Conservation (phyloP, 371 early-diverging fungal species). For the Dichotomocladium elegans region DNA sequence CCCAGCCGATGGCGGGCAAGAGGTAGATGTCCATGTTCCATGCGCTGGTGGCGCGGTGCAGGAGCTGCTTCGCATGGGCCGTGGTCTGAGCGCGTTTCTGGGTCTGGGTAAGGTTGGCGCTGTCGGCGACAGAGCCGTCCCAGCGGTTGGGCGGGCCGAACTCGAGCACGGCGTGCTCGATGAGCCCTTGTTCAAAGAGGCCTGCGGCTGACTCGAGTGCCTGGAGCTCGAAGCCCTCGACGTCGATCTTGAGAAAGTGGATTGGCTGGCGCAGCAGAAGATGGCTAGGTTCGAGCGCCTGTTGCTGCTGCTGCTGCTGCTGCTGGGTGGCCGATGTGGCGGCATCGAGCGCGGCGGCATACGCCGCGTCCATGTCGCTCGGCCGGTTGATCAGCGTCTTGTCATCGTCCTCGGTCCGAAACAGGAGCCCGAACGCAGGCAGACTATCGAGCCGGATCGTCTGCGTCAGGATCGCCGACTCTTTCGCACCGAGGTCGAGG, state of each 20-base stretch:
- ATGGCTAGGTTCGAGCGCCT: no score
- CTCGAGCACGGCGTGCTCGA: slow-evolving; percentile 40
- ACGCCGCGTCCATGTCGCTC: slow-evolving; percentile 23
- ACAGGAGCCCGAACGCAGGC: slow-evolving; percentile 28
- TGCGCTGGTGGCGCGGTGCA: slow-evolving; percentile 14
- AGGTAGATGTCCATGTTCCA: slow-evolving; percentile 40
- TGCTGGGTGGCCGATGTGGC: no score
- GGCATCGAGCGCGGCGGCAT: slow-evolving; percentile 18
- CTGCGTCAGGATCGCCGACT: slow-evolving; percentile 21
- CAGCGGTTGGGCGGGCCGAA: slow-evolving; percentile 45
- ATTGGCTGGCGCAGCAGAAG: slow-evolving; percentile 35
- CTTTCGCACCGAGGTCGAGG: slow-evolving; percentile 18
- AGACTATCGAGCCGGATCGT: slow-evolving; percentile 39
- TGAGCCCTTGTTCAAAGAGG: slow-evolving; percentile 32
- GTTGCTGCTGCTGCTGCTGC: no score
- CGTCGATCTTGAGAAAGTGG: slow-evolving; percentile 48
- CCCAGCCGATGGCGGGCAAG: slow-evolving; percentile 42
- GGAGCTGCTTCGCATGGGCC: slow-evolving; percentile 5
- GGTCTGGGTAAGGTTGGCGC: slow-evolving; percentile 1
- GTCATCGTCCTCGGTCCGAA: neutral
- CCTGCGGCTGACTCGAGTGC: slow-evolving; percentile 34
- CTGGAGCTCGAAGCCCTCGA: slow-evolving; percentile 44
- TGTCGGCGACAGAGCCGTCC: slow-evolving; percentile 31
- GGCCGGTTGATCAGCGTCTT: neutral
- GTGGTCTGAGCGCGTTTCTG: slow-evolving; percentile 21